Evolutionary conservation across 257 asterid genomes (phyloP), one percentile per base, ranked within the genome.

Genomic region (Solanum chilense): DNA sequence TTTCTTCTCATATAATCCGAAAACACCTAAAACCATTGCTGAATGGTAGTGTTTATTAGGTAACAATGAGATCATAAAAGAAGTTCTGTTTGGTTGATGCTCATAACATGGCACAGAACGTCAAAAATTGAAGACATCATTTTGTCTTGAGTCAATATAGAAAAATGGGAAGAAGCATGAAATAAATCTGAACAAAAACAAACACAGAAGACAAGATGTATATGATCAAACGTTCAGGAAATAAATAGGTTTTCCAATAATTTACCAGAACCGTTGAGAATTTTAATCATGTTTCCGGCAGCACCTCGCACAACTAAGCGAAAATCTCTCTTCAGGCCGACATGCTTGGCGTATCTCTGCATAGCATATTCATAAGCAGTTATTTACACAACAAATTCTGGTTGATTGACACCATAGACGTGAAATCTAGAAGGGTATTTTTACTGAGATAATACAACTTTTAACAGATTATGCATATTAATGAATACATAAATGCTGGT

Each of bases 231-330:
- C 27, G 27, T 47, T 80, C 44, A 49, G 33, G 83, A 21, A 82
- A 88, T 82, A 64, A 74, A 87, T 47, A 33, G 76, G 75, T 12
- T 77, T 23, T 86, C 60, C 31, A 4, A 70, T 70, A 70, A 21
- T 45, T 85, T 90, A 97, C 99, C 98, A 89, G 99, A 97, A 62
- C 99, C 99, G 21, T 93, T 94, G 90, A 97, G 98, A 90, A 97
- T 95, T 33, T 94, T 76, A 87, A 95, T 90, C 99, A 97, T 97
- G 92, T 96, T 96, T 85, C 99, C 93, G 27, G 99, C 99, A 86
- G 98, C 98, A 89, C 99, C 99, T 90, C 99, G 90, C 74, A 97
- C 99, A 69, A 96, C 99, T 58, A 97, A 93, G 85, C 99, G 99
- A 81, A 97, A 96, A 91, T 95, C 99, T 89, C 98, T 94, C 93